These are phyloP conservation scores for Plantago elongata DNA, from an alignment of 257 asterid species.

Conservation along the genomic window DNA sequence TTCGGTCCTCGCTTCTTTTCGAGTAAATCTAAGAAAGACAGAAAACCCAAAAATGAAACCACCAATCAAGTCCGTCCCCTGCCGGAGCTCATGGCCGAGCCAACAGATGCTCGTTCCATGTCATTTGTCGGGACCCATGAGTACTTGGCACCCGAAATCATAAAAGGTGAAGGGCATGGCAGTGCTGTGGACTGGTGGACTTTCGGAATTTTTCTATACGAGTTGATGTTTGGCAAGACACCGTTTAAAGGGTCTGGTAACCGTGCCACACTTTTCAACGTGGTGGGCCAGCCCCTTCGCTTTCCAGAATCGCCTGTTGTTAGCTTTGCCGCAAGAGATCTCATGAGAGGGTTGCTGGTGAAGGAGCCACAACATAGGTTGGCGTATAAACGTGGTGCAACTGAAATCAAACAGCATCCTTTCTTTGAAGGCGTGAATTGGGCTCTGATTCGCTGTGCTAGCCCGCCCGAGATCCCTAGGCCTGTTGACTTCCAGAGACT, in stretches of 20 bases:
- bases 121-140: slow-evolving; percentile 71
- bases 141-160: slow-evolving; percentile 61
- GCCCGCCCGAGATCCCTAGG: slow-evolving; percentile 61
- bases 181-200: slow-evolving; percentile 87
- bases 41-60: slow-evolving; percentile 48
- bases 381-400: slow-evolving; percentile 67
- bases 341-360: slow-evolving; percentile 56
- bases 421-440: slow-evolving; percentile 78
- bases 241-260: slow-evolving; percentile 70
- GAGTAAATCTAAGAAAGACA: slow-evolving; percentile 55
- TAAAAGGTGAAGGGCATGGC: slow-evolving; percentile 71
- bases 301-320: slow-evolving; percentile 68
- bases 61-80: slow-evolving; percentile 61
- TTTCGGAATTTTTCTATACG: slow-evolving; percentile 54
- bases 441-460: slow-evolving; percentile 69
- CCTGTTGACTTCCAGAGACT: slow-evolving; percentile 49
- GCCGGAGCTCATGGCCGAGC: slow-evolving; percentile 68
- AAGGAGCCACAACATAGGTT: slow-evolving; percentile 64
- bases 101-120: slow-evolving; percentile 67
- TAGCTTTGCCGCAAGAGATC: slow-evolving; percentile 61
- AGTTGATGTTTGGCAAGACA: slow-evolving; percentile 61
- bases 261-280: slow-evolving; percentile 60
- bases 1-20: slow-evolving; percentile 62
- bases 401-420: slow-evolving; percentile 65
- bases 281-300: slow-evolving; percentile 62